These are phyloP conservation scores for Prunus padus DNA, from an alignment of 306 rosid genomes.

Conservation along the genomic window DNA sequence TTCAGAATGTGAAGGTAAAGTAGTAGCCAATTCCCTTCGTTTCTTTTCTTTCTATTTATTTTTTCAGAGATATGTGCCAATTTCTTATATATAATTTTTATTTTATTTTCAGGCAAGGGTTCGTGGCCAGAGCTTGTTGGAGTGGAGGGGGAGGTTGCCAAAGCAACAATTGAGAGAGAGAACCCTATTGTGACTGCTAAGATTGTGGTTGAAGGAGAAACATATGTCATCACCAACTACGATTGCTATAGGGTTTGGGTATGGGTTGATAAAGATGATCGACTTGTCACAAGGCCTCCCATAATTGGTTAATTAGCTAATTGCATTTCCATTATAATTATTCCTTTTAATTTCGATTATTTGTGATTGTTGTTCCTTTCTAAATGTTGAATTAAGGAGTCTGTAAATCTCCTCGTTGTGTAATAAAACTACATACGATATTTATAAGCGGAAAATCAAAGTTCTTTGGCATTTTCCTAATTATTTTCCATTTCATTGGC, in stretches of 20 bases:
- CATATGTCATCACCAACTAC: constrained; percentile 11
- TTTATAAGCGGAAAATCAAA: too few species aligned
- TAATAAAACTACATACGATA: too few species aligned
- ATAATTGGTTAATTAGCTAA: constrained; percentile 21
- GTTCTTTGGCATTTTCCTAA: too few species aligned
- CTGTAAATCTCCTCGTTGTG: too few species aligned
- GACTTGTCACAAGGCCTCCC: constrained; percentile 31
- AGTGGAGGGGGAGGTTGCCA: constrained; percentile 38
- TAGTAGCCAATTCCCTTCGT: background rate
- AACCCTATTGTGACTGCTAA: constrained; percentile 40
- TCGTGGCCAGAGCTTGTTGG: constrained; percentile 61
- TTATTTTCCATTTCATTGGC: too few species aligned
- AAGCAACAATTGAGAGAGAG: constrained; percentile 42
- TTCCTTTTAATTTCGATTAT: background rate
- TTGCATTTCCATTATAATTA: background rate
- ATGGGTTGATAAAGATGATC: constrained; percentile 31
- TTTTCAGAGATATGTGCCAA: too few species aligned
- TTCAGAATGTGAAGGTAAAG: constrained; percentile 12
- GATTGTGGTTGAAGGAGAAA: constrained; percentile 31
- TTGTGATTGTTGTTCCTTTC: background rate
- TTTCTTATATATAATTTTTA: background rate
- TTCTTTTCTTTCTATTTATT: too few species aligned
- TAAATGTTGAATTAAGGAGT: background rate
- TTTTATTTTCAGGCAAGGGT: constrained; percentile 10
- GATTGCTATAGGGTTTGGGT: constrained; percentile 51